Evolutionary conservation across 345 rosid species (phyloP).

Genomic region (Cardamine resedifolia): DNA sequence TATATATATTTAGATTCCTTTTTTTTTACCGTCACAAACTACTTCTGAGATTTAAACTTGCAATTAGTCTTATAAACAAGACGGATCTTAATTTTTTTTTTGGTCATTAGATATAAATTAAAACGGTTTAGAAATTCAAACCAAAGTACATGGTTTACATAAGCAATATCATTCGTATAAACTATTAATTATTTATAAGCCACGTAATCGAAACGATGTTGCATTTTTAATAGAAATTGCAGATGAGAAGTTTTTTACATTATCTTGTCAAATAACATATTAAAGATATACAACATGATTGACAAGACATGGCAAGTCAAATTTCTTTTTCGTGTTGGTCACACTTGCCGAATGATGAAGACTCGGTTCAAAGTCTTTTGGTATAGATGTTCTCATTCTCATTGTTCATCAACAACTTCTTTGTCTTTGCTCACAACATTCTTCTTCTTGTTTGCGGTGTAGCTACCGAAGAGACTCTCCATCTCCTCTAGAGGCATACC

Average conservation of each 20-base stretch:
- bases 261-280: neutral
- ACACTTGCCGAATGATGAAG: neutral
- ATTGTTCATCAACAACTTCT: slow-evolving; percentile 18
- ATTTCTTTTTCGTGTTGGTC: neutral
- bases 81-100: neutral
- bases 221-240: neutral
- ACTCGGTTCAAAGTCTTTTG: neutral
- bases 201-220: neutral
- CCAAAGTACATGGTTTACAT: no score
- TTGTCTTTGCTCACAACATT: neutral
- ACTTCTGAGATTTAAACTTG: no score
- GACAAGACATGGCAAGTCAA: neutral
- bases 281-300: neutral
- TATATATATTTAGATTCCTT: no score
- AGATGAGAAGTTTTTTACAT: neutral
- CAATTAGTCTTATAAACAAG: no score
- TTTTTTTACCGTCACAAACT: no score
- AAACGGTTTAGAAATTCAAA: no score
- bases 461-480: slow-evolving; percentile 48
- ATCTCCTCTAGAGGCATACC: slow-evolving; percentile 67
- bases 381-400: neutral
- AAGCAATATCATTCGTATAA: no score
- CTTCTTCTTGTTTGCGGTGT: slow-evolving; percentile 25
- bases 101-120: no score
- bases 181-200: no score